Percentiles rank a stretch among this genome's conserved stretches.
phyloP scores from a whole-genome alignment of 139 green algal genomes.

The Mychonastes homosphaera region DNA sequence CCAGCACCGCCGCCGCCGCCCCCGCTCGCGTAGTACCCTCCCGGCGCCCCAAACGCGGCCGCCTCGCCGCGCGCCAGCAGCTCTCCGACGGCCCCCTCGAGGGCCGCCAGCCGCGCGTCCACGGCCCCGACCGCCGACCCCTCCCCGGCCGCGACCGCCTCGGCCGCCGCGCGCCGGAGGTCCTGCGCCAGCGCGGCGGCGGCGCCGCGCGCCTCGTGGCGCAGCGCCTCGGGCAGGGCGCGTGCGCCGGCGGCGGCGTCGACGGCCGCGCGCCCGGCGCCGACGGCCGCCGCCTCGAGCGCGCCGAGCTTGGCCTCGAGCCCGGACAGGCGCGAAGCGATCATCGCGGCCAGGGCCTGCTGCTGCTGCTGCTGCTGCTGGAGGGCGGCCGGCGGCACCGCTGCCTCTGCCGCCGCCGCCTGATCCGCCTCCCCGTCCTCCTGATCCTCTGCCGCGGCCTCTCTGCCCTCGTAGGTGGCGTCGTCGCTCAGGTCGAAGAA shows the following conservation, averaged over 20 bases:
- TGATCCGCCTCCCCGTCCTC: no score
- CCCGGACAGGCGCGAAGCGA: slow-evolving; percentile 14
- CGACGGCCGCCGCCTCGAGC: slow-evolving; percentile 25
- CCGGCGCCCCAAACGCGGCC: no score
- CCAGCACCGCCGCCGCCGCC: no score
- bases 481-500: no score
- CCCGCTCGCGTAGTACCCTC: no score
- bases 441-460: no score
- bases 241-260: neutral
- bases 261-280: slow-evolving; percentile 12
- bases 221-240: neutral
- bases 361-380: slow-evolving; percentile 3
- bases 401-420: neutral
- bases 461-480: no score
- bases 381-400: neutral
- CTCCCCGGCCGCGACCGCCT: slow-evolving; percentile 23
- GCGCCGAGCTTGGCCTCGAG: slow-evolving; percentile 26
- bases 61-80: no score
- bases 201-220: neutral
- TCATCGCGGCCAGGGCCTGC: neutral
- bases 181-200: neutral
- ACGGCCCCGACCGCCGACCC: slow-evolving; percentile 24
- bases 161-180: neutral
- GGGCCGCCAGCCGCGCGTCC: slow-evolving; percentile 33
- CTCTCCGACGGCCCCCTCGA: no score